Evolutionary conservation across 192 early-diverging fungal genomes (phyloP).

Genomic region (Spizellomyces sp.): DNA sequence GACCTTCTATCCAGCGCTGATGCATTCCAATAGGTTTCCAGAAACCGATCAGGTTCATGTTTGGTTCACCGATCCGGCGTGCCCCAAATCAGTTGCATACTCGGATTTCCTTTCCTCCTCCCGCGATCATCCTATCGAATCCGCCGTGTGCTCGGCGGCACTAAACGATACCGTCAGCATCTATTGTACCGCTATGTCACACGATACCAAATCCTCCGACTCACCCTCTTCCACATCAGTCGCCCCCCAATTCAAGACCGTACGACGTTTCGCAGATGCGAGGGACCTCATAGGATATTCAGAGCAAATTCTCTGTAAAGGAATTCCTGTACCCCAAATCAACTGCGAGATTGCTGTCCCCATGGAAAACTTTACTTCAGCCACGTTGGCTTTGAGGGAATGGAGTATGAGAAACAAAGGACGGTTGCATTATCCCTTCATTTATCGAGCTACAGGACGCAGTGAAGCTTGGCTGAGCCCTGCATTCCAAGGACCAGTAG

Average conservation of each 20-base stretch:
- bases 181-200: constrained; percentile 27
- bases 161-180: constrained; percentile 22
- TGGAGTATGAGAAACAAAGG: constrained; percentile 8
- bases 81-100: not conserved
- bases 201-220: constrained; percentile 25
- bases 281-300: constrained; percentile 23
- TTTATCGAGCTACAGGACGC: constrained; percentile 34
- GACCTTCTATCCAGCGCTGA: no score
- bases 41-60: constrained; percentile 41
- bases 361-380: constrained; percentile 17
- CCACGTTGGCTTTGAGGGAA: constrained; percentile 17
- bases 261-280: constrained; percentile 31
- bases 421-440: constrained; percentile 40
- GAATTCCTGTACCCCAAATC: constrained; percentile 45
- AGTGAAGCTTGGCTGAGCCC: constrained; percentile 31
- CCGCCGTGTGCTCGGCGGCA: not conserved
- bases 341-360: constrained; percentile 46
- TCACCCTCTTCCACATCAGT: not conserved
- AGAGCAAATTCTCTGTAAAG: constrained; percentile 36
- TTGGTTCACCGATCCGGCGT: constrained; percentile 30
- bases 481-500: constrained; percentile 11
- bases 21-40: constrained; percentile 21
- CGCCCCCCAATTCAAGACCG: constrained; percentile 29
- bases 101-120: constrained; percentile 1
- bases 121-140: constrained; percentile 1